A percentile compares a stretch with the other conserved stretches of the same genome.
Conservation (phyloP, 495 filamentous ascomycete species). For the Paragyromitra xinjiangensis region DNA sequence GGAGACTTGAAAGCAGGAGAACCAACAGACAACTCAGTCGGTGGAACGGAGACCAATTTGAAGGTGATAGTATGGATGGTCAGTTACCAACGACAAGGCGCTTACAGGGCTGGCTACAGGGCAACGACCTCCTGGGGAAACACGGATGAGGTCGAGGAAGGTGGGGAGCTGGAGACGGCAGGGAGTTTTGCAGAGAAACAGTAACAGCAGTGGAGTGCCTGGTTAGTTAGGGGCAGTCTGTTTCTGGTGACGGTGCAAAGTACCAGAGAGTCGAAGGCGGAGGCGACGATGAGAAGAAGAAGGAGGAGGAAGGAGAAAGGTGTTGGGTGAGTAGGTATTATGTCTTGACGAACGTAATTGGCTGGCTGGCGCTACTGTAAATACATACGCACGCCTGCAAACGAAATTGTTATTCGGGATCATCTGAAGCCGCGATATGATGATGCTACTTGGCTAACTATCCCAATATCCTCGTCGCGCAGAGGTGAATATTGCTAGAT, state of each 20-base stretch:
- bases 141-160: constrained; percentile 43
- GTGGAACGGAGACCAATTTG: constrained; percentile 46
- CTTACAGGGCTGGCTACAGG: constrained; percentile 49
- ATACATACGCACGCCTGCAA: constrained; percentile 33
- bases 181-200: constrained; percentile 20
- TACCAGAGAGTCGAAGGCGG: constrained; percentile 9
- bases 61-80: constrained; percentile 40
- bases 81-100: constrained; percentile 49
- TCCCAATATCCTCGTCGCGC: constrained; percentile 35
- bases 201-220: constrained; percentile 17
- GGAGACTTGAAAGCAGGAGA: constrained; percentile 29
- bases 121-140: constrained; percentile 35
- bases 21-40: constrained; percentile 40
- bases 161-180: constrained; percentile 30
- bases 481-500: constrained; percentile 31
- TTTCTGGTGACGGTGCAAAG: constrained; percentile 30
- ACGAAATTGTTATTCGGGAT: constrained; percentile 40
- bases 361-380: constrained; percentile 24
- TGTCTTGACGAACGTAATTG: constrained; percentile 20
- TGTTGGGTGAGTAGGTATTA: constrained; percentile 16
- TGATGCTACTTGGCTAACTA: constrained; percentile 26
- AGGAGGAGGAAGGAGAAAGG: constrained; percentile 17
- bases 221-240: constrained; percentile 38
- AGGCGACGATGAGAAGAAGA: constrained; percentile 35
- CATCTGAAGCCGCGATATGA: constrained; percentile 27